phyloP scores from a whole-genome alignment of 305 asterid genomes.

The Fraxinus baroniana region DNA sequence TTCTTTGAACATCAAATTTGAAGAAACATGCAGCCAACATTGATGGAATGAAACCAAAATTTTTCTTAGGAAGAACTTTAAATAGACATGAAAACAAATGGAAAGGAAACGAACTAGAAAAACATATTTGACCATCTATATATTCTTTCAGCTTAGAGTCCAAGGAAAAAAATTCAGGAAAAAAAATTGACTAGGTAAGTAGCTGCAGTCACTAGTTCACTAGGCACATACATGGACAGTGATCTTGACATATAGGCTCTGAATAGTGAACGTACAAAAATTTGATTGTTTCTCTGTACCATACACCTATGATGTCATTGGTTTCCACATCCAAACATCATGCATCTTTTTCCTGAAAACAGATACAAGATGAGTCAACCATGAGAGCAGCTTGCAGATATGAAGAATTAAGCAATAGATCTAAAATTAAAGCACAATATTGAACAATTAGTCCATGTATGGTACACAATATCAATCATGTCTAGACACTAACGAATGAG shows the following conservation, averaged over 20 bases:
- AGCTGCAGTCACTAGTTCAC: slow-evolving; percentile 24
- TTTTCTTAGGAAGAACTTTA: neutral
- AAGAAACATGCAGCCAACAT: neutral
- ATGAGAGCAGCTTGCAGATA: neutral
- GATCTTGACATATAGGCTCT: neutral
- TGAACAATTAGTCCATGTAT: neutral
- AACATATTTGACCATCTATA: slow-evolving; percentile 6
- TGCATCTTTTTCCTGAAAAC: slow-evolving; percentile 35
- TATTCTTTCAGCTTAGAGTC: slow-evolving; percentile 15
- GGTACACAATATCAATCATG: neutral
- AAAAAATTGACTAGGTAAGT: neutral
- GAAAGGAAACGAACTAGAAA: neutral
- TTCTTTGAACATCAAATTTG: neutral
- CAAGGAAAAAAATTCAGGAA: neutral
- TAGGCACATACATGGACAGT: slow-evolving; percentile 17
- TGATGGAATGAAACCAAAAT: slow-evolving; percentile 16
- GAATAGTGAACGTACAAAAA: slow-evolving; percentile 20
- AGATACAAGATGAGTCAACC: slow-evolving; percentile 19
- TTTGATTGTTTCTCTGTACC: slow-evolving; percentile 24
- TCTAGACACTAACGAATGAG: neutral
- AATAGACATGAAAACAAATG: neutral
- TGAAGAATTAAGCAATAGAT: neutral
- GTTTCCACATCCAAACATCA: slow-evolving; percentile 25
- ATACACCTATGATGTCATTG: neutral
- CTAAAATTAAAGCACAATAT: neutral